Conservation (phyloP, 2,329 filamentous ascomycete species). For the Talaromyces sp. region DNA sequence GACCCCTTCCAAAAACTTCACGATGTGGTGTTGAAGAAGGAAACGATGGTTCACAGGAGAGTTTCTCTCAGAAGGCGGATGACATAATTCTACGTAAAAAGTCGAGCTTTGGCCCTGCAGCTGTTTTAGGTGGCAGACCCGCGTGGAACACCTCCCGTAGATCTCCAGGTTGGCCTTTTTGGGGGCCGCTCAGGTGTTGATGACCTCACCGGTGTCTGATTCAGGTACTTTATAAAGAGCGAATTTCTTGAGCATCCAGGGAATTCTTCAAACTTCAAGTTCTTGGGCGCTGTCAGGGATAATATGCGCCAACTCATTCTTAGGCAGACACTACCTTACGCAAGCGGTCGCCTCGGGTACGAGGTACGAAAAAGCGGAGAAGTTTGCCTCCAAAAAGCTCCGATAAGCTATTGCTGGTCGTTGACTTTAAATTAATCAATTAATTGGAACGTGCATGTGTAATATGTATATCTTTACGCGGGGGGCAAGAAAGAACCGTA, state of each 20-base stretch:
- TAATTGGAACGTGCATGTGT: not conserved
- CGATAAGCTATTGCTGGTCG: not conserved
- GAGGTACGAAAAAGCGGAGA: constrained; percentile 7
- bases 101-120: constrained; percentile 19
- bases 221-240: not conserved
- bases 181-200: not conserved
- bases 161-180: too few species aligned
- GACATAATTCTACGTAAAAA: constrained; percentile 31
- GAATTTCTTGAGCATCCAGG: not conserved
- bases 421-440: not conserved
- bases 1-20: not conserved
- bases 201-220: not conserved
- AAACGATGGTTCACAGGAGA: constrained; percentile 19
- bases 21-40: constrained; percentile 13
- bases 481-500: constrained; percentile 92
- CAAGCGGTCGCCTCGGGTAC: constrained; percentile 12
- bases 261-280: not conserved
- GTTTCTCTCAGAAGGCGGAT: constrained; percentile 17
- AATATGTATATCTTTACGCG: constrained; percentile 48
- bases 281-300: not conserved
- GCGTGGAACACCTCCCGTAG: too few species aligned
- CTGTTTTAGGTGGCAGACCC: constrained; percentile 2
- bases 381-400: not conserved
- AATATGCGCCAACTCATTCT: constrained; percentile 8
- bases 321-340: constrained; percentile 26